Percentiles rank a stretch among this genome's conserved stretches.
phyloP scores from a whole-genome alignment of 768 basidiomycete genomes.

The Glaciozyma antarctica region DNA sequence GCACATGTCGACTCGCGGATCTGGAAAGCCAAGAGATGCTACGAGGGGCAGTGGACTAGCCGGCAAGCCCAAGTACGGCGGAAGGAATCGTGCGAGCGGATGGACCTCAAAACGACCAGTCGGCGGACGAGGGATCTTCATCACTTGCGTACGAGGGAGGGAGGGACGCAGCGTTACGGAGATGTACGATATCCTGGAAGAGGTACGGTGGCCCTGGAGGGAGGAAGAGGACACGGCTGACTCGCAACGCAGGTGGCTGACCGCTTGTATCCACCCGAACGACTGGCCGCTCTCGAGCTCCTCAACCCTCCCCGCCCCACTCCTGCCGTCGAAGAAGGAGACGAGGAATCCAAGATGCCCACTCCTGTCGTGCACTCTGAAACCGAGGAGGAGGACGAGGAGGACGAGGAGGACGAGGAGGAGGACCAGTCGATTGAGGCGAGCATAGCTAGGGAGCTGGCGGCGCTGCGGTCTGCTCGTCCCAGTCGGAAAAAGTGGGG shows the following conservation, averaged over 20 bases:
- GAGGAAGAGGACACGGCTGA: not conserved
- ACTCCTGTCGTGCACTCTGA: not conserved
- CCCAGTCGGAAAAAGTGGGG: not conserved
- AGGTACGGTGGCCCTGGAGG: slow-evolving; percentile 5
- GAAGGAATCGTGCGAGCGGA: not conserved
- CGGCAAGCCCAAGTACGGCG: not conserved
- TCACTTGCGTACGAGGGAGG: slow-evolving; percentile 25
- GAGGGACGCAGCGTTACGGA: slow-evolving; percentile 18
- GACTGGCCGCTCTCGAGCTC: not conserved
- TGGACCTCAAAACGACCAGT: slow-evolving; percentile 25
- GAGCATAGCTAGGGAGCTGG: slow-evolving; percentile 19
- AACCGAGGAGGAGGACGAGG: not conserved
- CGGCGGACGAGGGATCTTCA: slow-evolving; percentile 27
- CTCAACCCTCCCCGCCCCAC: not conserved
- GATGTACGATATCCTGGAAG: slow-evolving; percentile 25
- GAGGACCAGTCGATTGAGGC: slow-evolving; percentile 25
- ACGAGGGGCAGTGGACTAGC: too few relatives aligned
- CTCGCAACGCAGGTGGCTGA: slow-evolving; percentile 17
- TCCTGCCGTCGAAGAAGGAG: not conserved
- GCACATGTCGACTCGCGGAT: too few relatives aligned
- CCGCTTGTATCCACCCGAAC: slow-evolving; percentile 24
- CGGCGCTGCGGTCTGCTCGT: slow-evolving; percentile 9
- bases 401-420: slow-evolving; percentile 13
- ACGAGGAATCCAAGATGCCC: not conserved
- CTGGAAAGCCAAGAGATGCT: too few relatives aligned